A percentile compares a stretch with the other conserved stretches of the same genome.
Conservation (phyloP, 2,329 filamentous ascomycete species). For the Aspergillus amoenus region DNA sequence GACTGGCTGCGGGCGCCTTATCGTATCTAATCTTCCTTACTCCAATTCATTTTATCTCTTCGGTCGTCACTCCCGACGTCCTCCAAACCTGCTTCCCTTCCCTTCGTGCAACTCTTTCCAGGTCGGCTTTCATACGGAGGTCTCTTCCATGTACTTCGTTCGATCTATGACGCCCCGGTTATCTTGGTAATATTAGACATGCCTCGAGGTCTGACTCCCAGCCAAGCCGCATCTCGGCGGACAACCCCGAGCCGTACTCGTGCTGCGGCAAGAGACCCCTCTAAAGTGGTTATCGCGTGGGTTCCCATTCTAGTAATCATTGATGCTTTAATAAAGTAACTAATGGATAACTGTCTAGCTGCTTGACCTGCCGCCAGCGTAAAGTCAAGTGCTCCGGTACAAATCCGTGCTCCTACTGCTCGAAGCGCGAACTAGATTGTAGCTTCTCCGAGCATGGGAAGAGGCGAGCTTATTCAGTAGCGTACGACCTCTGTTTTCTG, state of each 20-base stretch:
- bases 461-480: neutral
- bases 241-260: neutral
- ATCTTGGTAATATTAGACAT: neutral
- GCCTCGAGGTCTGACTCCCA: neutral
- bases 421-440: neutral
- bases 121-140: too few relatives aligned
- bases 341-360: neutral
- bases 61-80: too few relatives aligned
- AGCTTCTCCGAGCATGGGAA: neutral
- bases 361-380: neutral
- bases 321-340: too few relatives aligned
- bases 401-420: neutral
- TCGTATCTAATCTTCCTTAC: too few relatives aligned
- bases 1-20: too few relatives aligned
- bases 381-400: neutral
- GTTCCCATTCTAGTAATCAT: neutral
- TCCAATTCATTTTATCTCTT: too few relatives aligned
- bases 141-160: too few relatives aligned
- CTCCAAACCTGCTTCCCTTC: too few relatives aligned
- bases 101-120: too few relatives aligned
- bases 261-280: neutral
- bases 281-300: neutral
- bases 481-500: neutral
- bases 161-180: too few relatives aligned
- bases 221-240: neutral